These are phyloP conservation scores for Fusarium sp. DNA, from an alignment of 2,329 filamentous ascomycete species.

Conservation along the genomic window DNA sequence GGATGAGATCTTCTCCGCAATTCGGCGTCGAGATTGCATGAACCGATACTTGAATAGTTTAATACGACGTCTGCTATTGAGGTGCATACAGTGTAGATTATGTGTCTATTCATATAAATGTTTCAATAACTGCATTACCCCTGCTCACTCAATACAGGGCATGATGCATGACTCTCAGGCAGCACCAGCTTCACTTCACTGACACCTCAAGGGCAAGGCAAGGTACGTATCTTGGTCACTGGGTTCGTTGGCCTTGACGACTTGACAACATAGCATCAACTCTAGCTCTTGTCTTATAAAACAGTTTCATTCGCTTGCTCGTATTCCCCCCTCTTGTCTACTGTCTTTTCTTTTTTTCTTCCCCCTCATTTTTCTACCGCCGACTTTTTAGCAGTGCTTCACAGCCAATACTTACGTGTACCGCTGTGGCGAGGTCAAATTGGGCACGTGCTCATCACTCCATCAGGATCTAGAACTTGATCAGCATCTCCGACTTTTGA, in stretches of 20 bases:
- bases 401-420: slow-evolving; percentile 20
- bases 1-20: slow-evolving; percentile 24
- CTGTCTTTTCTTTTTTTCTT: neutral
- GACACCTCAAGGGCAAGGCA: too few species aligned
- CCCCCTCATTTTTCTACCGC: slow-evolving; percentile 1
- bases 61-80: neutral
- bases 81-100: neutral
- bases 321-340: neutral
- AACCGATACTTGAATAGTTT: slow-evolving; percentile 4
- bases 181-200: slow-evolving; percentile 2
- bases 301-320: neutral
- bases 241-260: slow-evolving; percentile 29
- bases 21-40: slow-evolving; percentile 26
- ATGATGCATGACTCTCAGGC: slow-evolving; percentile 13
- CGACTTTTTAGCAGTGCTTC: neutral
- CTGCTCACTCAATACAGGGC: slow-evolving; percentile 13
- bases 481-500: slow-evolving; percentile 9
- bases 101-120: neutral
- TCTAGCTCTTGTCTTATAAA: neutral
- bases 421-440: slow-evolving; percentile 28
- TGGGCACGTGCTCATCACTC: slow-evolving; percentile 33
- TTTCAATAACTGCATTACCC: neutral
- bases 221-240: slow-evolving; percentile 22
- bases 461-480: slow-evolving; percentile 5
- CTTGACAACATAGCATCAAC: slow-evolving; percentile 19